Evolutionary conservation across 2,329 filamentous ascomycete species (phyloP), one percentile per base, ranked within the genome.

Genomic region (Dryadomyces sulphureus): DNA sequence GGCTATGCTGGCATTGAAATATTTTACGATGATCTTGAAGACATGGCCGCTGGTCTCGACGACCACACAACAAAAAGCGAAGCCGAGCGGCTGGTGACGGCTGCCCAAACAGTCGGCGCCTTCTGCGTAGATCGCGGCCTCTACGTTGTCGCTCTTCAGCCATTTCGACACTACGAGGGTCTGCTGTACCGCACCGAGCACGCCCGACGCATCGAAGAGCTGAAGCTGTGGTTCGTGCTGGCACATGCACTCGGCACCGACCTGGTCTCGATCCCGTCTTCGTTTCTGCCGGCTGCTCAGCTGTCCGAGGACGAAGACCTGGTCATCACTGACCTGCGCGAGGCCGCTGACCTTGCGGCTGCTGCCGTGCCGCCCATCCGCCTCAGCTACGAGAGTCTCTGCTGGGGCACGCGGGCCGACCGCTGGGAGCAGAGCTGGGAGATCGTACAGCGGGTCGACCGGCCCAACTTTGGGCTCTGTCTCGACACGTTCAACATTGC

Each of bases 401-500:
- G 65, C 48, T 82, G 75, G 72, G 73, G 73, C 2, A 79, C 74
- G 1, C 66, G 71, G 50, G 59, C 73, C 48, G 65, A 77, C 54
- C 73, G 65, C 2, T 81, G 77, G 78, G 75, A 79, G 53, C 59
- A 63, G 16, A 65, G 64, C 36, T 81, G 73, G 70, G 66, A 69
- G 2, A 62, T 79, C 6, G 70, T 80, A 1, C 53, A 65, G 49
- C 57, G 55, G 2, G 75, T 79, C 21, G 65, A 77, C 54, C 57
- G 74, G 7, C 55, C 66, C 0, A 81, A 80, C 54, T 77, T 81
- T 50, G 75, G 76, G 1, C 61, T 78, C 32, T 79, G 75, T 54
- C 60, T 80, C n/a, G 76, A 81, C 55, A 77, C 72, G 0, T 81
- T 77, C 61, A 78, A 81, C 56, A 74, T 81, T 45, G 68, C 75